phyloP scores from a whole-genome alignment of 1,284 basidiomycete species.

The Fomitiporia mediterranea region DNA sequence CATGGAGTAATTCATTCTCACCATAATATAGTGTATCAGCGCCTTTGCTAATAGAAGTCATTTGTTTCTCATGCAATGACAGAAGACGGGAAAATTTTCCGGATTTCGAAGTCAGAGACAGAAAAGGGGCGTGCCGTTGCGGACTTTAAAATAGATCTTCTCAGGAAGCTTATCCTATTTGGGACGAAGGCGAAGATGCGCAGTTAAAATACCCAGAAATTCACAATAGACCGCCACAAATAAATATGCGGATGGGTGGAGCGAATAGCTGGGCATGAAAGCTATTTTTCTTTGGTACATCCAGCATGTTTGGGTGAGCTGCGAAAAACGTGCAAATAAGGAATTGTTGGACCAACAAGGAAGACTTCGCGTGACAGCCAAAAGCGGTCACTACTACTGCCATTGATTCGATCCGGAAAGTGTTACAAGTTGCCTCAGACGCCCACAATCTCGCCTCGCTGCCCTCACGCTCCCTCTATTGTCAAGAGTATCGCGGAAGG shows the following conservation, averaged over 20 bases:
- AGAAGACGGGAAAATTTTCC: not conserved
- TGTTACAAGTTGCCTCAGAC: conserved; percentile 3
- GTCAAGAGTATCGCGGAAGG: not conserved
- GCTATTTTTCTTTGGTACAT: not conserved
- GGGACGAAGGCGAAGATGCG: not conserved
- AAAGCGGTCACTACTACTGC: conserved; percentile 5
- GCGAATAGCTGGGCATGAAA: not conserved
- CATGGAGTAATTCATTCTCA: conserved; percentile 8
- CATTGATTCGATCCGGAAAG: not conserved
- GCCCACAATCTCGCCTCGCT: conserved; percentile 5
- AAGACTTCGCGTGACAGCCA: conserved; percentile 5
- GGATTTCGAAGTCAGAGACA: not conserved
- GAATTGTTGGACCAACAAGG: not conserved
- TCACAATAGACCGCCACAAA: not conserved
- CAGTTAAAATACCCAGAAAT: conserved; percentile 2
- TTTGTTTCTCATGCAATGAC: not conserved
- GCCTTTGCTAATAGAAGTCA: not conserved
- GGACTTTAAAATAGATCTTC: conserved; percentile 6
- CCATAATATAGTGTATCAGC: not conserved
- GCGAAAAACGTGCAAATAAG: not conserved
- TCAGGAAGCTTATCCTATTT: conserved; percentile 1
- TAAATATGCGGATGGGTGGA: not conserved
- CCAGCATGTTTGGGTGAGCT: no score
- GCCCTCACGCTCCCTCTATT: not conserved
- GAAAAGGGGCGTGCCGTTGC: not conserved